These are phyloP conservation scores for Ceratocystis eucalypticola DNA, from an alignment of 2,329 filamentous ascomycete species.

Conservation along the genomic window DNA sequence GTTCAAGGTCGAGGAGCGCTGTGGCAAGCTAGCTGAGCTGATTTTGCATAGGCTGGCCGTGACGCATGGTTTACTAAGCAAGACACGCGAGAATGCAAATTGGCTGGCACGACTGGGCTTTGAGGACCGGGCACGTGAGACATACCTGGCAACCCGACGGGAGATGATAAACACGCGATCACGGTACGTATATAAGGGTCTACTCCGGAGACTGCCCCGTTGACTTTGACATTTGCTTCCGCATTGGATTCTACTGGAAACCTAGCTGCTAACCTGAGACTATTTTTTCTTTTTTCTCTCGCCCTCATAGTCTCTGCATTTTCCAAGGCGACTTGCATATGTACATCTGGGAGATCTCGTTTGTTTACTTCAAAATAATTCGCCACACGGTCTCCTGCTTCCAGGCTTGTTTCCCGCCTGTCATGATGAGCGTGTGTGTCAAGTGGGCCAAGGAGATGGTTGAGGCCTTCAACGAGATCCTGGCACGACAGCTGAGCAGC, in stretches of 20 bases:
- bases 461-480: conserved; percentile 73
- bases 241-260: background rate
- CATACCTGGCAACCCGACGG: conserved; percentile 68
- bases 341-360: conserved; percentile 91
- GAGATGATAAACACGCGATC: conserved; percentile 68
- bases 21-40: conserved; percentile 59
- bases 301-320: conserved; percentile 58
- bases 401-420: conserved; percentile 69
- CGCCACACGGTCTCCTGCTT: conserved; percentile 86
- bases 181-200: conserved; percentile 41
- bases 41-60: conserved; percentile 66
- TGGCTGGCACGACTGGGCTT: conserved; percentile 82
- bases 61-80: conserved; percentile 60
- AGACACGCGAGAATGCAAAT: conserved; percentile 66
- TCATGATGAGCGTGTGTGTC: conserved; percentile 86
- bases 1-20: conserved; percentile 78
- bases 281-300: background rate
- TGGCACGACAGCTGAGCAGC: conserved; percentile 75
- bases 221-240: background rate
- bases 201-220: background rate
- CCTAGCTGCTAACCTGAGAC: background rate
- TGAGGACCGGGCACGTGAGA: conserved; percentile 76
- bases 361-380: conserved; percentile 89
- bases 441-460: conserved; percentile 97
- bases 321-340: conserved; percentile 87